Percentiles rank a stretch among this genome's conserved stretches.
Evolutionary conservation across 306 rosid genomes (phyloP).

Genomic region (Vicia villosa): DNA sequence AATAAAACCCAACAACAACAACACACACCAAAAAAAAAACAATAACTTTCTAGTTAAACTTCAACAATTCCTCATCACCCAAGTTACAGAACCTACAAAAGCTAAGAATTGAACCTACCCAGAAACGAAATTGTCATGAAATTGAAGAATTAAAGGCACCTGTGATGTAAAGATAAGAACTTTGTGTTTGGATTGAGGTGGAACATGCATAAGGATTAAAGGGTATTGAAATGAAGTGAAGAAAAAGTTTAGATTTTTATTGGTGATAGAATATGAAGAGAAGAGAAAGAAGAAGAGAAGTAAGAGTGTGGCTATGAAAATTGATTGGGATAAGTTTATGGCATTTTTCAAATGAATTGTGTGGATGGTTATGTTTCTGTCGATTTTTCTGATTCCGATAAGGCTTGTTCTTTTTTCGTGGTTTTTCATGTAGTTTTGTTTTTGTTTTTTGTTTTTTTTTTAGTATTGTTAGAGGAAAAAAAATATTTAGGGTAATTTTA

Average conservation of each 20-base stretch:
- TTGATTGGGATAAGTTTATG: constrained; percentile 48
- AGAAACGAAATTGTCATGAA: constrained; percentile 32
- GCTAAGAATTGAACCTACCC: constrained; percentile 43
- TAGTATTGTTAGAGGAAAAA: background rate
- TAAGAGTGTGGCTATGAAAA: constrained; percentile 44
- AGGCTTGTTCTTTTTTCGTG: constrained; percentile 31
- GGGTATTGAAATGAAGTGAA: constrained; percentile 20
- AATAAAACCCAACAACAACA: constrained; percentile 37
- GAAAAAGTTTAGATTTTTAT: background rate
- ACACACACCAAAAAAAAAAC: background rate
- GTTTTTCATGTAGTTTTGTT: background rate
- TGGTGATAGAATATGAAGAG: constrained; percentile 9
- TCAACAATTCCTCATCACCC: constrained; percentile 35
- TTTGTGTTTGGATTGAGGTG: constrained; percentile 26
- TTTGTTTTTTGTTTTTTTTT: background rate
- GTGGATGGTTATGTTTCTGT: constrained; percentile 74
- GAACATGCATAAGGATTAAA: constrained; percentile 34
- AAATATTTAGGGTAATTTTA: background rate
- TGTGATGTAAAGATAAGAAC: constrained; percentile 34
- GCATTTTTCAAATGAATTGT: constrained; percentile 34
- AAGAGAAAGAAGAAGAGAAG: constrained; percentile 21
- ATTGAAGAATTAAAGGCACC: constrained; percentile 36
- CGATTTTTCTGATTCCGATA: constrained; percentile 46
- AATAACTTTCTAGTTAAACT: constrained; percentile 10
- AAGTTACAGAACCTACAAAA: background rate